A percentile compares a stretch with the other conserved stretches of the same genome.
Conservation (phyloP, 2,329 filamentous ascomycete species). For the Sporothrix brunneoviolacea region DNA sequence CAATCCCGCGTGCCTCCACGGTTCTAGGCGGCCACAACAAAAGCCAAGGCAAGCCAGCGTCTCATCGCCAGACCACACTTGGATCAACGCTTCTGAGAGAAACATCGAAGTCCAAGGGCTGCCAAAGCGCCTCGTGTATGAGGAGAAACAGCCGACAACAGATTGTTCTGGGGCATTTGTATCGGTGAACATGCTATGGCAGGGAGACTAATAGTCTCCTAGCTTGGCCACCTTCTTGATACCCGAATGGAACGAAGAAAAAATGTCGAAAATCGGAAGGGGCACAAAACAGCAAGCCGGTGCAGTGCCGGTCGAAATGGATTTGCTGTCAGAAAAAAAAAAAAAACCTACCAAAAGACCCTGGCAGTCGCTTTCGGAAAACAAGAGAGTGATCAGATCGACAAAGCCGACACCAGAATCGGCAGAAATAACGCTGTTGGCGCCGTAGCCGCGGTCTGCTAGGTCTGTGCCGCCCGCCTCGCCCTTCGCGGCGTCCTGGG, state of each 20-base stretch:
- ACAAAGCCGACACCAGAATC: conserved; percentile 65
- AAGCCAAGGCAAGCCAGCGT: background rate
- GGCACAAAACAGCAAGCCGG: no score
- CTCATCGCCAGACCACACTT: background rate
- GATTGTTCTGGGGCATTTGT: conserved; percentile 55
- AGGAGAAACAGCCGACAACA: background rate
- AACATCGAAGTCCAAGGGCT: background rate
- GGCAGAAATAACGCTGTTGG: conserved; percentile 65
- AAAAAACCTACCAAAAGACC: conserved; percentile 33
- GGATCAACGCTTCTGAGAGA: background rate
- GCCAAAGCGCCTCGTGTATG: background rate
- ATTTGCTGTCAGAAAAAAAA: conserved; percentile 13
- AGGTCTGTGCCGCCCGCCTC: conserved; percentile 39
- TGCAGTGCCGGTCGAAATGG: no score
- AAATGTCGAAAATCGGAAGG: conserved; percentile 10
- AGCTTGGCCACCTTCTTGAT: conserved; percentile 58
- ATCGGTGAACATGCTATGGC: conserved; percentile 59
- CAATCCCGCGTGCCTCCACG: conserved; percentile 42
- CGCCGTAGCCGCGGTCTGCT: conserved; percentile 71
- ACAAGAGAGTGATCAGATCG: conserved; percentile 69
- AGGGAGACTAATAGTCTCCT: conserved; percentile 15
- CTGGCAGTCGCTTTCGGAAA: conserved; percentile 60
- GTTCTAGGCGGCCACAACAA: background rate
- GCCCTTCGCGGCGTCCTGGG: background rate
- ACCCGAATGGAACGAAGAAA: conserved; percentile 27